Evolutionary conservation across 805 yeast genomes (phyloP), one percentile per base, ranked within the genome.

Genomic region (Teunomyces funiuensis): DNA sequence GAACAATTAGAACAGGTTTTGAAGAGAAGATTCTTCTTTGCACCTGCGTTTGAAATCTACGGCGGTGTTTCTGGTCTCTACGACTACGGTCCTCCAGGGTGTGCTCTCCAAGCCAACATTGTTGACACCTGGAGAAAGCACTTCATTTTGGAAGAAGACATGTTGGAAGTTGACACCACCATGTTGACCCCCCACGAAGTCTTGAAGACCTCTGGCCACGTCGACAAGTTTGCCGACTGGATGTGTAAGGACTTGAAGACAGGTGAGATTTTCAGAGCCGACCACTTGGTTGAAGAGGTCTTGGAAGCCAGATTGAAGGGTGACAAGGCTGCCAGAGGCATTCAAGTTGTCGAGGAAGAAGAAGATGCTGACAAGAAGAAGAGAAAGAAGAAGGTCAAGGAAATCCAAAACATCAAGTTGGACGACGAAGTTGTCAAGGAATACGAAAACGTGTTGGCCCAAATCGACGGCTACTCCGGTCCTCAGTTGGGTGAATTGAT

Each of bases 31-130:
- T 93, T 93, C 74, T 93, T 93, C 71, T 95, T 80, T 64, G 97
- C 98, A 13, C 99, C 99, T 51, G 83, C 98, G 26, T 93, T 93
- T 58, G 99, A 93, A 63, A 80, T 91, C 50, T 93, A 93, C 65
- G 99, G 99, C 54, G 99, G 99, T 66, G 98, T 93, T 34, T 87
- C 97, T 37, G 99, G 99, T 52, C 76, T 93, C 44, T 93, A 88
- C 66, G 99, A 93, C 66, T 93, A 90, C 63, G 99, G 99, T 72
- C 99, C 99, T 49, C 97, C 99, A 64, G 99, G 99, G 49, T 91
- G 98, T 74, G 95, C 98, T 9, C 80, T 93, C 69, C 98, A 91
- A 74, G 96, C 97, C 57, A 91, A 93, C 66, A 77, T 93, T 48
- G 74, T 93, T 47, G 99, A 95, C 60, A 77, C 80, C 37, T 93